These are phyloP conservation scores for Colletotrichum coccodes DNA, from an alignment of 2,329 filamentous ascomycete species.

Conservation along the genomic window DNA sequence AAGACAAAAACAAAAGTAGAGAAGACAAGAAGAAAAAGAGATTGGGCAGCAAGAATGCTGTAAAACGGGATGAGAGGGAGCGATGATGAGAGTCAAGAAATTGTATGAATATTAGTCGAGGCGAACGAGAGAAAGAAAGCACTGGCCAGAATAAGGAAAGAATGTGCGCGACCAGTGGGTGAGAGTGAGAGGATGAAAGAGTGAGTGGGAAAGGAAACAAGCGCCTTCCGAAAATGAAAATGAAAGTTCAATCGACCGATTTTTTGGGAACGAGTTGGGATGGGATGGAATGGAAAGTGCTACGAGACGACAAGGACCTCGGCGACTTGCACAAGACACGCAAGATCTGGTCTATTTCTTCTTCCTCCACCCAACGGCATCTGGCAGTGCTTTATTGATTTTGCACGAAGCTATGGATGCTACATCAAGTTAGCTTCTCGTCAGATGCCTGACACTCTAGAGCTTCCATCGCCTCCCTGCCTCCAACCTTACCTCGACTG, in stretches of 20 bases:
- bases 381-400: neutral
- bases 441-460: neutral
- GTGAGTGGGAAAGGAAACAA: neutral
- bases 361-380: neutral
- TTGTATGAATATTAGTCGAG: neutral
- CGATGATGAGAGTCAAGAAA: conserved; percentile 19
- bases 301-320: conserved; percentile 5
- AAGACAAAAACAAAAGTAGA: neutral
- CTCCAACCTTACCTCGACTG: conserved; percentile 1
- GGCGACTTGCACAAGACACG: conserved; percentile 14
- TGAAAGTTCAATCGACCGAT: neutral
- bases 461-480: neutral
- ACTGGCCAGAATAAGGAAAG: conserved; percentile 15
- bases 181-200: neutral
- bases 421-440: neutral
- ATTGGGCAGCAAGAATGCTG: conserved; percentile 4
- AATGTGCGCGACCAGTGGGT: neutral
- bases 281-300: neutral
- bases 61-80: conserved; percentile 17
- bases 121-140: conserved; percentile 17
- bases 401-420: neutral
- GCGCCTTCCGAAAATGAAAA: conserved; percentile 1
- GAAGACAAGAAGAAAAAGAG: neutral
- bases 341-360: neutral
- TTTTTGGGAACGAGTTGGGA: neutral